Base-by-base conservation (phyloP, 345 rosid species). In the Raphanus sativus region DNA sequence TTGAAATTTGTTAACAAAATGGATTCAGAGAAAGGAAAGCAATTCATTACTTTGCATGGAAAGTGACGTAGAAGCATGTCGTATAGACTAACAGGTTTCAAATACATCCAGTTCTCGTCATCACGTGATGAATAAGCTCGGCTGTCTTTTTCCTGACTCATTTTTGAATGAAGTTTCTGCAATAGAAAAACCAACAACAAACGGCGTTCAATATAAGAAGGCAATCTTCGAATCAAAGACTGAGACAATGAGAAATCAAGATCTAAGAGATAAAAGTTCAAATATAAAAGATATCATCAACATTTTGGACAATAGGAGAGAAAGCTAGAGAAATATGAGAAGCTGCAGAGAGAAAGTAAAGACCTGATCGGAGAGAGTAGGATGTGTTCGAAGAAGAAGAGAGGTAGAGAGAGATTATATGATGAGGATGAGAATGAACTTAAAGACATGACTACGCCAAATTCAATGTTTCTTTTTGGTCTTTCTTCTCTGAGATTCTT, bases 21-120 rank as follows among this genome's bases (percentile, higher is more conserved):
- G 16, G 15, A 13, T 40, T n/a, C n/a, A 45, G 54, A 50, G 56
- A 50, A 6, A 50, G 56, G 21, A 2, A 50, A 13, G 54, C 54
- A 45, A 68, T 15, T 5, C 63, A 61, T 54, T 87, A 91, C 98
- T 63, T 89, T 92, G 74, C 80, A 62, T 6, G 52, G 68, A 13
- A 90, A 85, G n/a, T 97, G 96, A 64, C 74, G 8, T n/a, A n/a
- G 21, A 50, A 50, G 56, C 17, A 50, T 50, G 56, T 50, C 56
- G 56, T 50, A 50, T n/a, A 50, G 56, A 5, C 56, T 21, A 50
- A 15, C 56, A 50, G 56, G 56, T 6, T 12, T 45, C 13, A 10
- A 42, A 13, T 12, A 45, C 16, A 45, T 45, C 54, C 12, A 45
- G 16, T 12, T 45, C 16, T 45, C 54, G 16, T n/a, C 48, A 40